Percentiles rank a stretch among this genome's conserved stretches.
phyloP scores from a whole-genome alignment of 768 basidiomycete species.

The Tricholoma flavovirens region DNA sequence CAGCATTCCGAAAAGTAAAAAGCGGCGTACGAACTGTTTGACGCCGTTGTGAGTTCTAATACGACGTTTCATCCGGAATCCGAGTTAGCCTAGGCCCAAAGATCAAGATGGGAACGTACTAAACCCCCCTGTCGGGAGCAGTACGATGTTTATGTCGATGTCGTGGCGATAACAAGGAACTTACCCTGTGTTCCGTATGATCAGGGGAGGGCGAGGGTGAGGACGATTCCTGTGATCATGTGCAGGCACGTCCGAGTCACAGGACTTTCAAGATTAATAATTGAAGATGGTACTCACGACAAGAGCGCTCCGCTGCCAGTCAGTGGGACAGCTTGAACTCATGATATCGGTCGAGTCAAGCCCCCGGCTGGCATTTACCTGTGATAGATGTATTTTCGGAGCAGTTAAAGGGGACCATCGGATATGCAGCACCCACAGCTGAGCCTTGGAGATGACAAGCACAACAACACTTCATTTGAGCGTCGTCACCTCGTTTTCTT shows the following conservation, averaged over 20 bases:
- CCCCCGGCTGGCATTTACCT: neutral
- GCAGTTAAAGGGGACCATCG: neutral
- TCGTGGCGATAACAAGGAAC: neutral
- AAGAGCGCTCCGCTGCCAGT: neutral
- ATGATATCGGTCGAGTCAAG: neutral
- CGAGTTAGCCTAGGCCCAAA: neutral
- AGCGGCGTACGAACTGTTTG: neutral
- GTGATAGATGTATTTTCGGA: neutral
- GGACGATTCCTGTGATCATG: neutral
- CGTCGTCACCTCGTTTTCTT: neutral
- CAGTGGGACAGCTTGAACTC: no score
- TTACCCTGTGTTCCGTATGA: neutral
- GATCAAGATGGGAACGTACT: neutral
- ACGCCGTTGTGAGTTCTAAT: neutral
- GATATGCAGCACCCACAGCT: neutral
- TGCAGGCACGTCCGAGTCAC: neutral
- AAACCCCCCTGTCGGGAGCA: neutral
- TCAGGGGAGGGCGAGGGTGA: slow-evolving; percentile 1
- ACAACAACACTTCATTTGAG: slow-evolving; percentile 3
- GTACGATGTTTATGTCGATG: neutral
- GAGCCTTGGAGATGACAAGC: slow-evolving; percentile 6
- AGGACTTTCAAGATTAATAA: neutral
- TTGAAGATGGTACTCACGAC: neutral
- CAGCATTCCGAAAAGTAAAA: neutral
- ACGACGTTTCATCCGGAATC: neutral